Evolutionary conservation across 176 grass and related monocot genomes (phyloP), one percentile per base, ranked within the genome.

Genomic region (Cenchrus americanus): DNA sequence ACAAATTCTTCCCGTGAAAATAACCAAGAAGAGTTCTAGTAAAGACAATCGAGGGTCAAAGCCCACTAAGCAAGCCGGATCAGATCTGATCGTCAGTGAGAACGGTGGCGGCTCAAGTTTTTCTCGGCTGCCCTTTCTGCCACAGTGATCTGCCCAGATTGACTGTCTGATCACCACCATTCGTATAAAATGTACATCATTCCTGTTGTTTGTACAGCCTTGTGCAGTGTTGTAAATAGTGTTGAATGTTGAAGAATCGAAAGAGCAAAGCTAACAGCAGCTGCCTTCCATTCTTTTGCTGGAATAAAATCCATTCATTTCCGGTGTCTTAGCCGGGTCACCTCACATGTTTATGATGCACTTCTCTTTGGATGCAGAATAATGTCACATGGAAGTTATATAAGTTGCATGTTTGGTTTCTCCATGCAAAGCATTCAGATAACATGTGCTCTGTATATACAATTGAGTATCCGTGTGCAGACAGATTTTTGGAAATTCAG

Each of bases 1-100:
- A 81, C 96, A 99, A 83, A 96, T 96, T 82, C 96, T 99, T 86
- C 96, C 96, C 0, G 75, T 95, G 83, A 99, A 91, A 89, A 86
- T 92, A 62, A 89, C 92, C 72, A 94, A 92, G 83, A 95, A 89
- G 74, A 81, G 62, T 66, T 82, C 50, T 7, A 75, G 26, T 19
- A 82, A 81, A 48, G 88, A 75, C 1, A 54, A 21, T 79, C 21
- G 37, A 59, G 62, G 46, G 71, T 23, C 69, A 1, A 74, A 61
- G 11, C 48, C 79, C 27, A 82, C n/a, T 41, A 93, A 98, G 73
- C 87, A 92, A 70, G 69, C 37, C 14, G 75, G 79, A 60, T 85
- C 82, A n/a, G 86, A 88, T 79, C 85, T 88, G 76, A 84, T 93
- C 10, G 34, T 86, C 27, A 90, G 79, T 66, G 89, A 91, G 63